A percentile compares a stretch with the other conserved stretches of the same genome.
Conservation (phyloP, 192 early-diverging fungal species). For the Tieghemiomyces parasiticus region DNA sequence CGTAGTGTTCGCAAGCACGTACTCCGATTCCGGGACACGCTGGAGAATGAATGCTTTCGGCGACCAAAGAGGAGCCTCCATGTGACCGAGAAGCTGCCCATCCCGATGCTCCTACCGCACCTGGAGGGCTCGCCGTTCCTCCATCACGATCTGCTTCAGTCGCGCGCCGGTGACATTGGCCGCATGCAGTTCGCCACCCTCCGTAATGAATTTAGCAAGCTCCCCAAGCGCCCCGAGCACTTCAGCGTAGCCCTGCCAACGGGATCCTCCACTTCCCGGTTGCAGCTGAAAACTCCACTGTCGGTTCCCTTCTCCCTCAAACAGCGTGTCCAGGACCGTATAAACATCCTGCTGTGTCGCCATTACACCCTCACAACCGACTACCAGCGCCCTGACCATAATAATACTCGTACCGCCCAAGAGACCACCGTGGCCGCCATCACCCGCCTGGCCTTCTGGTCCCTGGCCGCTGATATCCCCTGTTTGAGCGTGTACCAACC, state of each 20-base stretch:
- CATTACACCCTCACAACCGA: background rate
- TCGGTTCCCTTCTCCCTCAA: background rate
- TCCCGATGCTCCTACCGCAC: background rate
- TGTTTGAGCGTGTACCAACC: constrained; percentile 8
- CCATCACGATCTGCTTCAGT: background rate
- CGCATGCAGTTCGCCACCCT: background rate
- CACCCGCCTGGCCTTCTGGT: background rate
- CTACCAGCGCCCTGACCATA: background rate
- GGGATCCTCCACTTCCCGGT: background rate
- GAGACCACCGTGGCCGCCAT: background rate
- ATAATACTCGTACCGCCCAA: background rate
- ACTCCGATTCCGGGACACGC: background rate
- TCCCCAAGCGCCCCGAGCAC: constrained; percentile 7
- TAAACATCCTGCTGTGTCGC: background rate
- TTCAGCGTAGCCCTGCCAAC: constrained; percentile 1
- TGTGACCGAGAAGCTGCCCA: background rate
- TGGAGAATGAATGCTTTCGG: background rate
- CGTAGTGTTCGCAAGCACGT: background rate
- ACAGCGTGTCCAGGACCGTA: too few relatives aligned
- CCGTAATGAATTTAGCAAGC: background rate
- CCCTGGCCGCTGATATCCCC: constrained; percentile 7
- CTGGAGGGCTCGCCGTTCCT: too few relatives aligned
- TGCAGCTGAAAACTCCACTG: background rate
- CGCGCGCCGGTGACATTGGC: background rate
- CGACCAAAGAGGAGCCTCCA: background rate